Evolutionary conservation across 176 grass and related monocot genomes (phyloP).

Genomic region (Panicum miliaceum): DNA sequence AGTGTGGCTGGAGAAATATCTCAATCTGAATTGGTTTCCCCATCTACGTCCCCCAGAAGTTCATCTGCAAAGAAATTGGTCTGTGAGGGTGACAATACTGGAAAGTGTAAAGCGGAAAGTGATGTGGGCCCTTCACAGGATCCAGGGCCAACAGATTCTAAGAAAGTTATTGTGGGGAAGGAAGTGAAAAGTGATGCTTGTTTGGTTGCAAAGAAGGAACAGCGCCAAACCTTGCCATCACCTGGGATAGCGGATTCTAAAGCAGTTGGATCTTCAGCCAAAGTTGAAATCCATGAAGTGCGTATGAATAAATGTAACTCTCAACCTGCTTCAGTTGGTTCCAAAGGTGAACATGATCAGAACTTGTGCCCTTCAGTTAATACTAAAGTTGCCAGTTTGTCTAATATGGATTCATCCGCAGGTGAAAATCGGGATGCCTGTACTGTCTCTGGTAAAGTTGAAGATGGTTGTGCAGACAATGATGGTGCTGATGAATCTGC

Average conservation of each 20-base stretch:
- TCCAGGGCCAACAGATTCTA: constrained; percentile 27
- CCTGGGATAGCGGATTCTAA: constrained; percentile 34
- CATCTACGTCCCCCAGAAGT: constrained; percentile 49
- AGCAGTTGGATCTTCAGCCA: constrained; percentile 24
- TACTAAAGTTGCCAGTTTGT: background rate
- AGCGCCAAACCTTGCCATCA: constrained; percentile 1
- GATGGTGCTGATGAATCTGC: constrained; percentile 22
- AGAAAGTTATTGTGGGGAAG: constrained; percentile 29
- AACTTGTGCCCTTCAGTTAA: constrained; percentile 5
- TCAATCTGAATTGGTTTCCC: constrained; percentile 68
- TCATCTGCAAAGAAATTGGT: constrained; percentile 52
- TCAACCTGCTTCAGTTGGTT: constrained; percentile 21
- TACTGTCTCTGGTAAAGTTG: constrained; percentile 44
- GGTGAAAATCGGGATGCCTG: constrained; percentile 26
- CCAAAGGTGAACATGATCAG: constrained; percentile 36
- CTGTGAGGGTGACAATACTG: constrained; percentile 41
- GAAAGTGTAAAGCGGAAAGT: constrained; percentile 52
- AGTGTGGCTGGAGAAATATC: constrained; percentile 93
- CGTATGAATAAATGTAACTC: constrained; percentile 16
- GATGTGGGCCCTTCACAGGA: constrained; percentile 19
- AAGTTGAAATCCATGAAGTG: constrained; percentile 43
- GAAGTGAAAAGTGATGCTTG: constrained; percentile 38
- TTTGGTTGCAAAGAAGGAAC: constrained; percentile 44
- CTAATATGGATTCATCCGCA: constrained; percentile 23
- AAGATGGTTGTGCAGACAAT: constrained; percentile 39